Base-by-base conservation (phyloP, 805 yeast genomes). In the Spathaspora gorwiae region DNA sequence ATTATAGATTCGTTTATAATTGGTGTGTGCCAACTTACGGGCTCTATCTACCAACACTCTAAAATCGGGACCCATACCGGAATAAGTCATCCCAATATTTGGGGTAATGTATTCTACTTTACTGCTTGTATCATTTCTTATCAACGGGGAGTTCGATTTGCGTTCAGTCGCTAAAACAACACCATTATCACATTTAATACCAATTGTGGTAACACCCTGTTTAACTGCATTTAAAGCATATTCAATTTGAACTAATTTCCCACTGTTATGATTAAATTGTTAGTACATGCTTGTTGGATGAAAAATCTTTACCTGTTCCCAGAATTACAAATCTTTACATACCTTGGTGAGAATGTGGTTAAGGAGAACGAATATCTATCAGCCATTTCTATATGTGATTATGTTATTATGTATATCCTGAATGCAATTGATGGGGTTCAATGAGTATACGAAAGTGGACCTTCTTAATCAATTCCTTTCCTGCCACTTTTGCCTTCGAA, bases 1-100 rank as follows among this genome's bases (percentile, higher is more conserved):
- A 63, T 92, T 90, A 71, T 92, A 94, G 49, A 90, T 75, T 62
- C 96, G 81, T 71, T 92, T 90, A 69, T 94, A 94, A 60, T 85
- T 80, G 19, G 97, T 83, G 65, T 94, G 98, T 37, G 97, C 87
- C 48, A 87, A 83, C 66, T 89, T 90, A 57, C 99, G 81, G 9
- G 98, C 89, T 65, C 86, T 86, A 69, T 94, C 98, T 42, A 90
- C 89, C 31, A 94, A 77, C 12, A 94, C 96, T 53, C 99, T 79
- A 72, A 87, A 94, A 65, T 94, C 99, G 19, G 99, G 99, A 26
- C 98, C 98, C 98, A 94, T 90, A 14, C 99, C 99, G 6, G 96
- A 78, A 68, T 94, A 94, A 4, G 95, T 90, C 78, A 94, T 89
- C 47, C 97, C 99, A 56, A 92, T 87, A 62, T 94, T 90, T 33